Percentiles rank a stretch among this genome's conserved stretches.
phyloP scores from a whole-genome alignment of 371 early-diverging fungal genomes.

The Saksenaea oblongispora region DNA sequence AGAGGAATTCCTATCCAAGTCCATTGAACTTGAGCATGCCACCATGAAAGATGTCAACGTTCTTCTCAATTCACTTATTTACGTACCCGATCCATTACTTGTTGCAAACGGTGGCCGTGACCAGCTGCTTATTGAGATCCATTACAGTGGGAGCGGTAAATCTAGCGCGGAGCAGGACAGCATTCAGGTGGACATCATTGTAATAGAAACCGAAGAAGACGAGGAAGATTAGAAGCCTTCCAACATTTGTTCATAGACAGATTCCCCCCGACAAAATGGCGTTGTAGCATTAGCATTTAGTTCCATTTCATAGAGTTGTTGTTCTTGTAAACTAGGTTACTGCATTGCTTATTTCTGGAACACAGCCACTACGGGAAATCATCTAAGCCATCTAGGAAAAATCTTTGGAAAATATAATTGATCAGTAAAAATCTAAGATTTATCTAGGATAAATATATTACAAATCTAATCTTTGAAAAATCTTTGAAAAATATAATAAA shows the following conservation, averaged over 20 bases:
- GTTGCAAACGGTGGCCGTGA: conserved; percentile 48
- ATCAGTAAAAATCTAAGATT: too few relatives aligned
- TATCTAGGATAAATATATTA: too few relatives aligned
- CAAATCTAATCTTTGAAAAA: too few relatives aligned
- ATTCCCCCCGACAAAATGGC: background rate
- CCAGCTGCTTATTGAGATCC: conserved; percentile 24
- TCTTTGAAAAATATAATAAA: too few relatives aligned
- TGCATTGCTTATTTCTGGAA: background rate
- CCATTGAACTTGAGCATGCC: conserved; percentile 18
- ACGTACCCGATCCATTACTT: conserved; percentile 33
- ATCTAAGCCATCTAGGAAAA: too few relatives aligned
- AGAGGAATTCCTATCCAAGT: background rate
- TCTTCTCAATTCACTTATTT: conserved; percentile 35
- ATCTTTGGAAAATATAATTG: too few relatives aligned
- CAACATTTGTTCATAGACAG: background rate
- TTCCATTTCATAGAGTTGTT: background rate
- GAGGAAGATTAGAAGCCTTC: conserved; percentile 12
- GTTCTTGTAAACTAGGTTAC: background rate
- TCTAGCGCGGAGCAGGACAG: conserved; percentile 13
- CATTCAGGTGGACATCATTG: conserved; percentile 27
- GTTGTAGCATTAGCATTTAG: background rate
- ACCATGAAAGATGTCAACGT: conserved; percentile 38
- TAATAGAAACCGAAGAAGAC: conserved; percentile 38
- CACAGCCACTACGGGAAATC: too few relatives aligned
- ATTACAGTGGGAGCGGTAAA: conserved; percentile 10